Evolutionary conservation across 257 asterid genomes (phyloP).

Genomic region (Ilex aquifolium): DNA sequence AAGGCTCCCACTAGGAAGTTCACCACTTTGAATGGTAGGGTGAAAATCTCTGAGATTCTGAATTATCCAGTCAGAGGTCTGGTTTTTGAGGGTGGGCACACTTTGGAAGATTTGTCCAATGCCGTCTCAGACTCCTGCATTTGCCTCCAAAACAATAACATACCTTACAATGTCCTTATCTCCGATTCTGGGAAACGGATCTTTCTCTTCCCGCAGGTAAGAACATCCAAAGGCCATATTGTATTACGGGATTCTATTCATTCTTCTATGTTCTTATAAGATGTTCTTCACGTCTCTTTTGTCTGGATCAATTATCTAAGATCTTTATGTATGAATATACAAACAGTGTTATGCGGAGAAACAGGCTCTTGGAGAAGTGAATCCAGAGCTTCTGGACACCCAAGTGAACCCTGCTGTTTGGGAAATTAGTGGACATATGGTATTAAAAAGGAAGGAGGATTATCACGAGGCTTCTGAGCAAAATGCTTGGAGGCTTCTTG

Average conservation of each 20-base stretch:
- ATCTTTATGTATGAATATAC: conserved; percentile 13
- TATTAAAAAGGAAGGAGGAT: conserved; percentile 82
- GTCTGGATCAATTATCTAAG: not conserved
- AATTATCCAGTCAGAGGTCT: conserved; percentile 87
- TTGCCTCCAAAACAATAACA: conserved; percentile 82
- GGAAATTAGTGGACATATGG: conserved; percentile 99
- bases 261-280: not conserved
- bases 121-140: conserved; percentile 68
- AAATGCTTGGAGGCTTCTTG: conserved; percentile 88
- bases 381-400: conserved; percentile 81
- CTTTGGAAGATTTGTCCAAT: conserved; percentile 59
- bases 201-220: conserved; percentile 94
- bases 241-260: not conserved
- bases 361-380: conserved; percentile 96
- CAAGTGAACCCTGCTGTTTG: conserved; percentile 98
- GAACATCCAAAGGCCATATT: not conserved
- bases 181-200: conserved; percentile 74
- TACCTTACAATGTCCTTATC: conserved; percentile 79
- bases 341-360: conserved; percentile 95
- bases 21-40: conserved; percentile 42
- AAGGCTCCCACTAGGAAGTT: conserved; percentile 60
- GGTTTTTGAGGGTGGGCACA: conserved; percentile 65
- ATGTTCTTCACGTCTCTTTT: not conserved
- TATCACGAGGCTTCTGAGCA: conserved; percentile 79
- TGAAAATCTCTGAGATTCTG: conserved; percentile 56